These are phyloP conservation scores for Pseudoscleropodium purum DNA, from an alignment of 225 moss, liverwort and hornwort species.

Conservation along the genomic window DNA sequence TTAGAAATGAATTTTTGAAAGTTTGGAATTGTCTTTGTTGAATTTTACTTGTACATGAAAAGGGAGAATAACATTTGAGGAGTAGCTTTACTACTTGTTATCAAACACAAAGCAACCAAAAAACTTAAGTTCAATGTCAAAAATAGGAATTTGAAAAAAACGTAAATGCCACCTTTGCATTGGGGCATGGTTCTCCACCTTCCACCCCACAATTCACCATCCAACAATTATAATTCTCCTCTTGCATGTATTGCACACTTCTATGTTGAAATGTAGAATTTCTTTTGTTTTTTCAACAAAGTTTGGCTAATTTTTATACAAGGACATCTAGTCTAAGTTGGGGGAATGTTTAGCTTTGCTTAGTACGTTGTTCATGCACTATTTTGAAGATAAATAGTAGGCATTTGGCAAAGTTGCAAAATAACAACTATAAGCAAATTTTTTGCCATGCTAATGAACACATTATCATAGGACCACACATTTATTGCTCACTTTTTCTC, in stretches of 20 bases:
- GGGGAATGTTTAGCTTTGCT: too few relatives aligned
- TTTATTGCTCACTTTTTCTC: not conserved
- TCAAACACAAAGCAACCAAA: not conserved
- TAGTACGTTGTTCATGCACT: not conserved
- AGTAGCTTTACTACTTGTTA: not conserved
- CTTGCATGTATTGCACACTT: not conserved
- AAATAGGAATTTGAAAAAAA: too few relatives aligned
- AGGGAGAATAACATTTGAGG: not conserved
- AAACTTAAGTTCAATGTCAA: not conserved
- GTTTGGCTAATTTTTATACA: too few relatives aligned
- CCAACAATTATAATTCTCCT: not conserved
- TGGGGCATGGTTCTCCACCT: fast-evolving
- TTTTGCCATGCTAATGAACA: not conserved
- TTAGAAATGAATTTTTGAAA: not conserved
- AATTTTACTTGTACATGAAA: not conserved
- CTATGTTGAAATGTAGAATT: too few relatives aligned
- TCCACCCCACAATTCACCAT: fast-evolving
- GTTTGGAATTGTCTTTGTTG: not conserved
- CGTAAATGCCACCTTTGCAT: not conserved
- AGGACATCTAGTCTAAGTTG: too few relatives aligned
- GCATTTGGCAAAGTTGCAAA: not conserved
- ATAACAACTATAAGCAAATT: not conserved
- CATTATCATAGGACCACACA: not conserved
- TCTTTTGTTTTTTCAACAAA: too few relatives aligned
- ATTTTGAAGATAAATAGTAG: not conserved